Conservation (phyloP, 2,329 filamentous ascomycete genomes). For the Aureobasidium lini region DNA sequence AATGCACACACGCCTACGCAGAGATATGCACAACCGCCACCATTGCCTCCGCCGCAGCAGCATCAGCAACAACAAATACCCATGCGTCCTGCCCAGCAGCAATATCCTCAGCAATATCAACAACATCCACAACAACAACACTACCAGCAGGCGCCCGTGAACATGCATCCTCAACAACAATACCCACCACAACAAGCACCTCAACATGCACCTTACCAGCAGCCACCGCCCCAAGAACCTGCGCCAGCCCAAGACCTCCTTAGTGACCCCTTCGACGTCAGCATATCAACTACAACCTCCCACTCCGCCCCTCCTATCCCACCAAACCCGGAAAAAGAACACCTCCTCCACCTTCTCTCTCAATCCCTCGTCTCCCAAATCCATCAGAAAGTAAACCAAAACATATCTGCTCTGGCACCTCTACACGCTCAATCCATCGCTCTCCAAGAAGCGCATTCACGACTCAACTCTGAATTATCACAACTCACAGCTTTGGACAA, state of each 20-base stretch:
- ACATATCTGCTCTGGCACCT: slow-evolving; percentile 64
- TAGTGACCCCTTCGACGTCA: slow-evolving; percentile 54
- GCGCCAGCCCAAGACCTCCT: slow-evolving; percentile 48
- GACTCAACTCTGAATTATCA: slow-evolving; percentile 65
- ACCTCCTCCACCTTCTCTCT: slow-evolving; percentile 69
- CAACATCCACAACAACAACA: slow-evolving; percentile 10
- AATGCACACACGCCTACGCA: not conserved
- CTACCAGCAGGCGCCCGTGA: not conserved
- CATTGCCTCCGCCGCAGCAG: slow-evolving; percentile 26
- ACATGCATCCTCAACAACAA: slow-evolving; percentile 17
- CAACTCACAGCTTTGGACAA: slow-evolving; percentile 63
- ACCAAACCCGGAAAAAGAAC: slow-evolving; percentile 92
- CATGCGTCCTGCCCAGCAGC: slow-evolving; percentile 15
- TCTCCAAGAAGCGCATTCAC: slow-evolving; percentile 60
- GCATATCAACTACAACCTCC: slow-evolving; percentile 44
- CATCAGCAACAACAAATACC: slow-evolving; percentile 16
- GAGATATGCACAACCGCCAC: slow-evolving; percentile 26
- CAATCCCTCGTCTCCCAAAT: slow-evolving; percentile 61
- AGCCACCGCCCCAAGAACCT: slow-evolving; percentile 25
- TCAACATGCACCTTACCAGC: slow-evolving; percentile 18
- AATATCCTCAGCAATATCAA: slow-evolving; percentile 10
- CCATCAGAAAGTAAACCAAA: slow-evolving; percentile 61
- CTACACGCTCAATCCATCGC: slow-evolving; percentile 73
- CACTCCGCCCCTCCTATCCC: slow-evolving; percentile 76
- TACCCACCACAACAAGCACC: slow-evolving; percentile 10